A percentile compares a stretch with the other conserved stretches of the same genome.
phyloP scores from a whole-genome alignment of 805 yeast genomes.

The Jamesozyma piceae region DNA sequence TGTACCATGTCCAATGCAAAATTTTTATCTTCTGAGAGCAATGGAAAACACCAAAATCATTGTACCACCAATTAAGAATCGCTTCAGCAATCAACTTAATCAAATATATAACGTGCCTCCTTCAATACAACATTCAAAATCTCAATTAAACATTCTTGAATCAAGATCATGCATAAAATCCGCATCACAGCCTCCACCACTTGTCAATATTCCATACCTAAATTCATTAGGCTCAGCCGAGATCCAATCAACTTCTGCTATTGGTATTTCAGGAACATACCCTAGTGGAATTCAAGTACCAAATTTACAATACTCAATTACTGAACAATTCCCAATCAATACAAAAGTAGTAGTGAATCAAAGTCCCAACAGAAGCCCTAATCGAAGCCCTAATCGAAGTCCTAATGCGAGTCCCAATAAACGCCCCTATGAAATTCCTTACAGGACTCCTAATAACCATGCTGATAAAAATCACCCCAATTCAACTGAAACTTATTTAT shows the following conservation, averaged over 20 bases:
- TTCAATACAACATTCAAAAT: not conserved
- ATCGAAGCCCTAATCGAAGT: not conserved
- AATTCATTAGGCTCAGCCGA: not conserved
- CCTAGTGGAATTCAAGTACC: not conserved
- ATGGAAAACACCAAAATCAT: slow-evolving; percentile 1
- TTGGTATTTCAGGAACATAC: not conserved
- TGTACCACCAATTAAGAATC: not conserved
- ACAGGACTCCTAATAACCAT: no score
- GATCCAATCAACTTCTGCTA: not conserved
- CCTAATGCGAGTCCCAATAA: not conserved
- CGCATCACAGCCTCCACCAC: not conserved
- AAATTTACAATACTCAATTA: not conserved
- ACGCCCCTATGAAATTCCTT: no score
- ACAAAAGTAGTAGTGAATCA: not conserved
- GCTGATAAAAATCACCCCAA: no score
- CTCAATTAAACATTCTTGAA: not conserved
- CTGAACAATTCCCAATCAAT: not conserved
- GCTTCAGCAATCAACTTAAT: not conserved
- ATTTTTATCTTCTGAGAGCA: slow-evolving; percentile 30
- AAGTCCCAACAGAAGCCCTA: not conserved
- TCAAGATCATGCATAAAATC: not conserved
- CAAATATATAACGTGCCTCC: not conserved
- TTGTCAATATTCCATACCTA: not conserved
- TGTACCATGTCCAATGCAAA: slow-evolving; percentile 35
- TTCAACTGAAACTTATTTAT: not conserved